Conservation (phyloP, 257 asterid species). For the Penstemon davidsonii region DNA sequence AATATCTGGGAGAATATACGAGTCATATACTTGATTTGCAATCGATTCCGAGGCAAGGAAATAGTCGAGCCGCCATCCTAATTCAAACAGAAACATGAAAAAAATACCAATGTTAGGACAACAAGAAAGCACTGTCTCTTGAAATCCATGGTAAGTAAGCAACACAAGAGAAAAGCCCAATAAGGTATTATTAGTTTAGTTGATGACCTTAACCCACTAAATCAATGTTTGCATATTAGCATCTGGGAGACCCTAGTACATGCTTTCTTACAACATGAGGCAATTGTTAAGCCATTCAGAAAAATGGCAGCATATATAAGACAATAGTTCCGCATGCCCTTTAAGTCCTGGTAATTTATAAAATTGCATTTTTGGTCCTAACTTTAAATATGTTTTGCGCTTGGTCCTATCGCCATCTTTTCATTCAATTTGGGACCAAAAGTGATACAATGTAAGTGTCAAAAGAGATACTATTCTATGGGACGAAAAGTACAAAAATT, state of each 20-base stretch:
- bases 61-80: constrained; percentile 97
- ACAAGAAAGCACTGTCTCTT: neutral
- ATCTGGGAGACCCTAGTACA: neutral
- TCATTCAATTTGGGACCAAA: no score
- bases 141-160: neutral
- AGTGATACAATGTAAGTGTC: no score
- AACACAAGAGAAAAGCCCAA: neutral
- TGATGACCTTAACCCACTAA: neutral
- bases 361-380: no score
- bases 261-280: neutral
- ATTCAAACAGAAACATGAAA: constrained; percentile 3
- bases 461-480: no score
- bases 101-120: neutral
- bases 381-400: no score
- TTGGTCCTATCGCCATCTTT: no score
- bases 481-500: no score
- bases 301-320: neutral
- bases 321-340: no score
- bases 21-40: constrained; percentile 68
- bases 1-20: constrained; percentile 84
- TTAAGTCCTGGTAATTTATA: no score
- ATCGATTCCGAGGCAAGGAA: constrained; percentile 82
- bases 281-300: neutral
- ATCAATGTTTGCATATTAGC: neutral
- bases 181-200: no score